Evolutionary conservation across 306 rosid species (phyloP).

Genomic region (Casuarina cunninghamiana): DNA sequence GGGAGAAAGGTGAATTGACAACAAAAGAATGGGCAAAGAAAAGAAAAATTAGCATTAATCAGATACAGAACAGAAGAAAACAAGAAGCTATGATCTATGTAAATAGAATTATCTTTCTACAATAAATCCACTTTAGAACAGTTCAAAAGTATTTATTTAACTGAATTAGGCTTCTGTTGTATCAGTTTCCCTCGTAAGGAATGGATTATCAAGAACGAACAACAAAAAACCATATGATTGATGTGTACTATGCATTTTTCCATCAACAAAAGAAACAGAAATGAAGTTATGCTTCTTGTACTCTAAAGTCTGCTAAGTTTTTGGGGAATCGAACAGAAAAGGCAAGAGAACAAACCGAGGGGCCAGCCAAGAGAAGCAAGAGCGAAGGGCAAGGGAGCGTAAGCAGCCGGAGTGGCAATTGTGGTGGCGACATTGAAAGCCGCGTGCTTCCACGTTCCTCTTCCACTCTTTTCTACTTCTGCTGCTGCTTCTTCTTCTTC

Average conservation of each 20-base stretch:
- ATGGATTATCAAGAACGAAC: background rate
- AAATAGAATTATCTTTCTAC: background rate
- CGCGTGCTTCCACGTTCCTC: conserved; percentile 77
- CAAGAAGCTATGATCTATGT: background rate
- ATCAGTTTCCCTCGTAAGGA: background rate
- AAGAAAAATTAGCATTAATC: background rate
- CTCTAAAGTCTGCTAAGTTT: too few species aligned
- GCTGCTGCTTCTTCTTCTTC: conserved; percentile 18
- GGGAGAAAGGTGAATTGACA: conserved; percentile 11
- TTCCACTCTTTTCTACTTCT: conserved; percentile 12
- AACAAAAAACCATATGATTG: too few species aligned
- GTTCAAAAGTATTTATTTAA: background rate
- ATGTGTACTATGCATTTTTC: too few species aligned
- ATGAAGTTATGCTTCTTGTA: too few species aligned
- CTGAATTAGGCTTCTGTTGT: background rate
- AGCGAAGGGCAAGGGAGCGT: conserved; percentile 78
- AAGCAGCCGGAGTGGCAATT: conserved; percentile 81
- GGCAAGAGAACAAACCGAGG: conserved; percentile 41
- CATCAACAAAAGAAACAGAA: too few species aligned
- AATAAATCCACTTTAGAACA: background rate
- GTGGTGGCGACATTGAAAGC: conserved; percentile 81
- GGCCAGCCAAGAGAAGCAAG: conserved; percentile 83
- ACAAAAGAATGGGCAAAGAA: background rate
- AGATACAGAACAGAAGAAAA: background rate
- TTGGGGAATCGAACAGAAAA: background rate